Evolutionary conservation across 192 early-diverging fungal species (phyloP), one percentile per base, ranked within the genome.

Genomic region (Coemansia umbellata): DNA sequence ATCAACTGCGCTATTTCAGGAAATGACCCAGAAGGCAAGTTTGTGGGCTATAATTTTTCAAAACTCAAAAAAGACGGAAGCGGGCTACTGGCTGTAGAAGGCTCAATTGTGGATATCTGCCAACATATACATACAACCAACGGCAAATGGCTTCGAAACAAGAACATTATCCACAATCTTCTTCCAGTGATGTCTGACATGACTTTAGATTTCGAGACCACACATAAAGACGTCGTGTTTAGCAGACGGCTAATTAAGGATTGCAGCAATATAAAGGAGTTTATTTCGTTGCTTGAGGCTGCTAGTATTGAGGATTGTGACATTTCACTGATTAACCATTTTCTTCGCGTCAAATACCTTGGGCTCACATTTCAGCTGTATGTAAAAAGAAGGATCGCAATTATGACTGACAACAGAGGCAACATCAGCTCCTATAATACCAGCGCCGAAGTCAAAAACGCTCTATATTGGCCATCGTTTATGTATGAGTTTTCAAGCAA

Each of bases 341-440:
- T 69, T 55, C 26, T 75, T 49, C 72, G 72, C 32, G 52, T 65
- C 27, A 63, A 55, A 37, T 59, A 43, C 18, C 37, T 74, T 48
- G 61, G 72, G 11, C 55, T 75, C 53, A 75, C 65, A 9, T 75
- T 75, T 21, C 72, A 54, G 58, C 66, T 53, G 21, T 75, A 75
- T 32, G 72, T 43, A 22, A 24, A 41, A 19, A 47, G 56, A 15
- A 75, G 68, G 53, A 18, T 40, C 2, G 72, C 48, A 4, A 6
- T 27, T 8, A 26, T 26, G 14, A 45, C 11, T 14, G 43, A 45
- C 24, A 45, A 14, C 43, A 45, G 43, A 6, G 21, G 33, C 31
- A 10, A 37, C 36, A 4, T 18, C 23, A 36, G 28, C 5, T 17
- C 42, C 8, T n/a, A 41, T 4, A 13, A 39, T 26, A 33, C 13